Base-by-base conservation (phyloP, 768 basidiomycete species). In the Boletus subparvulus region DNA sequence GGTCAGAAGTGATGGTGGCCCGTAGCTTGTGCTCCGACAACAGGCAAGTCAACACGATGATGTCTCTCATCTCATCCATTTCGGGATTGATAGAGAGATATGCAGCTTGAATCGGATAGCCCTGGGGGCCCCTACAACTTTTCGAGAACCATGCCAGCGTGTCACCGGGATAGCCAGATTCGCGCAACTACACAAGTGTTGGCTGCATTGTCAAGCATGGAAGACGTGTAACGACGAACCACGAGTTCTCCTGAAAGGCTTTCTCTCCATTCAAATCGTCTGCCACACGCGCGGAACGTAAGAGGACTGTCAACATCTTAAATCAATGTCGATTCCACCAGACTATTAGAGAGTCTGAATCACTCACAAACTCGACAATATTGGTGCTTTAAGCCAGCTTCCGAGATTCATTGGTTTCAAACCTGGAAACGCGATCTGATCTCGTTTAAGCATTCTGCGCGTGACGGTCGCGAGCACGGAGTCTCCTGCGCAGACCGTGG, bases 1-100 rank as follows among this genome's bases (percentile, higher is more conserved):
- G 50, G 2, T 24, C 28, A 32, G 39, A 21, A 10, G 44, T 19
- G 6, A 32, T 16, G 17, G n/a, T 19, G 24, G 43, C 26, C 33
- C 52, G 56, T 13, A 61, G 50, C 21, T 55, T 61, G 16, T 60
- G 52, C 24, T 45, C 65, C 21, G 47, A 62, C 60, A 66, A 37
- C 39, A 67, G 24, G 30, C 62, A 65, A 43, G 65, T 65, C 35
- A 64, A 39, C 5, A 67, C 65, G 43, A 65, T 50, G 44, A 55
- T 40, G 30, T 67, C 62, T 46, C 28, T 47, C 47, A 59, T 39
- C 33, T 56, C 52, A 12, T 7, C 33, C 37, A 60, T 30, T 30
- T 64, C 62, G 9, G 55, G 56, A 28, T 44, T 64, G 37, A 66
- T 58, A 11, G 47, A 9, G 16, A 66, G 65, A 19, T n/a, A 35